Percentiles rank a stretch among this genome's conserved stretches.
phyloP scores from a whole-genome alignment of 2,329 filamentous ascomycete species.

The Alternaria solani region DNA sequence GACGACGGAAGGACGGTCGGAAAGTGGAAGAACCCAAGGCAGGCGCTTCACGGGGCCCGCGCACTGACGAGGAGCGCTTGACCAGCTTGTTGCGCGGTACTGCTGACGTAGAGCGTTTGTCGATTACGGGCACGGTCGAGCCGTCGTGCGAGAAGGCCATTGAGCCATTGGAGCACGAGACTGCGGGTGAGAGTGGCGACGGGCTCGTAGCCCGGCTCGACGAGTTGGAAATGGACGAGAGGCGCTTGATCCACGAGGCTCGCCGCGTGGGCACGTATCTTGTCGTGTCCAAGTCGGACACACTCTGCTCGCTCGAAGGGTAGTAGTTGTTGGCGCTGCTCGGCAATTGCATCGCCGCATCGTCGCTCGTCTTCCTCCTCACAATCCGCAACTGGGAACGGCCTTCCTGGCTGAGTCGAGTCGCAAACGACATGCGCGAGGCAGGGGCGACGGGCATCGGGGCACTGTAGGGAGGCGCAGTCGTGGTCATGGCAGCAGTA shows the following conservation, averaged over 20 bases:
- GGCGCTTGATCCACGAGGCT: conserved; percentile 74
- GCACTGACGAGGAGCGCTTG: conserved; percentile 71
- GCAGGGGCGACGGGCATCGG: conserved; percentile 33
- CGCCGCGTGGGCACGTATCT: conserved; percentile 47
- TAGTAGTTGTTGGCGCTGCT: conserved; percentile 31
- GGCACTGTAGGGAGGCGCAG: conserved; percentile 34
- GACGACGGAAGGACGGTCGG: conserved; percentile 72
- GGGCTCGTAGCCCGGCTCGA: conserved; percentile 71
- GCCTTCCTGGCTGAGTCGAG: conserved; percentile 42
- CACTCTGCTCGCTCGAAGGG: conserved; percentile 32
- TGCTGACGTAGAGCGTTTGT: conserved; percentile 49
- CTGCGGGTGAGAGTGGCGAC: conserved; percentile 70
- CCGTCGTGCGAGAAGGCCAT: conserved; percentile 56
- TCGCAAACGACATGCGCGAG: conserved; percentile 37
- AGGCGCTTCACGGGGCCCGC: conserved; percentile 56
- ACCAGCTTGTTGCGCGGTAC: conserved; percentile 77
- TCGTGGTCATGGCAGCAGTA: conserved; percentile 36
- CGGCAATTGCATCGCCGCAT: conserved; percentile 32
- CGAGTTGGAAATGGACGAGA: conserved; percentile 72
- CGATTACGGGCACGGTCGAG: conserved; percentile 71
- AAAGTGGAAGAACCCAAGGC: conserved; percentile 65
- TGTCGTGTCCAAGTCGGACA: conserved; percentile 36
- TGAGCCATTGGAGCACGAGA: conserved; percentile 69
- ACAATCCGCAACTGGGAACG: conserved; percentile 39
- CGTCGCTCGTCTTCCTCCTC: conserved; percentile 46